phyloP scores from a whole-genome alignment of 352 stramenopile genomes.

The Aphanomyces cochlioides region DNA sequence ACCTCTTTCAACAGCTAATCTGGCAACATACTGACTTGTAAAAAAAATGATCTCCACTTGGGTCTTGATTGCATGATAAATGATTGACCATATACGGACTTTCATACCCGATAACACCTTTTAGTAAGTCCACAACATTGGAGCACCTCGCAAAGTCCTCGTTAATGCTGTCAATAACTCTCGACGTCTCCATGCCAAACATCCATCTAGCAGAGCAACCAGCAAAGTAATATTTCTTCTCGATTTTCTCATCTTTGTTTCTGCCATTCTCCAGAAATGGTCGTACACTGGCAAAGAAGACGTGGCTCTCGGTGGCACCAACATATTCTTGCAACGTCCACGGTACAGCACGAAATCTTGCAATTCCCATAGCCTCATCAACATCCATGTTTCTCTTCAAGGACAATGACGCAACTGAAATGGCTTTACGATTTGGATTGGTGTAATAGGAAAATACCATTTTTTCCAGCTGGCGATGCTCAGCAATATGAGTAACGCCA shows the following conservation, averaged over 20 bases:
- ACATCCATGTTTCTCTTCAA: slow-evolving; percentile 1
- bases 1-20: not conserved
- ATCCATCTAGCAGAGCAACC: not conserved
- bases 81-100: not conserved
- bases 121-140: not conserved
- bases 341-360: not conserved
- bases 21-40: slow-evolving; percentile 1
- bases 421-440: not conserved
- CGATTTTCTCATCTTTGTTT: not conserved
- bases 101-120: not conserved
- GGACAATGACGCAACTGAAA: not conserved
- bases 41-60: not conserved
- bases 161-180: not conserved
- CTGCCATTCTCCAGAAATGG: not conserved
- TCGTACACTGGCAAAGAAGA: not conserved
- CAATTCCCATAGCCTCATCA: not conserved
- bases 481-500: not conserved
- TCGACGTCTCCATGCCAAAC: not conserved
- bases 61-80: not conserved
- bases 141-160: not conserved
- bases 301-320: not conserved
- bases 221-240: not conserved
- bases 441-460: not conserved
- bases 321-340: not conserved
- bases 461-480: not conserved